A percentile compares a stretch with the other conserved stretches of the same genome.
These are phyloP conservation scores for Trichosanthes cucumerina DNA, from an alignment of 306 rosid species.

Conservation along the genomic window DNA sequence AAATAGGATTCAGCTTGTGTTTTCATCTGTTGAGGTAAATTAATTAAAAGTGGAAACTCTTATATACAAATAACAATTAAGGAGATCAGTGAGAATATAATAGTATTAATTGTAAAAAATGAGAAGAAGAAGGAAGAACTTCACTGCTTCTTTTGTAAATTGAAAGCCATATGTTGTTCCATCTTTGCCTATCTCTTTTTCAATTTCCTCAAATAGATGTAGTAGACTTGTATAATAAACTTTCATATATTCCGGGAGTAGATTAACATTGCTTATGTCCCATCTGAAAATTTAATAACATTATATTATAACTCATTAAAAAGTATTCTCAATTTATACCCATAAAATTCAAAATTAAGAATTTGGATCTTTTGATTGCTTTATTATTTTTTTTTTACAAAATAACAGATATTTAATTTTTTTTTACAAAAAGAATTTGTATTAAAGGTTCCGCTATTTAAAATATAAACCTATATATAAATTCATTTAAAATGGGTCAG, in stretches of 20 bases:
- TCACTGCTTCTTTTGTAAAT: constrained; percentile 16
- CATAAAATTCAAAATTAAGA: too few species aligned
- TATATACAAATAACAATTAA: neutral
- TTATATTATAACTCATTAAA: too few species aligned
- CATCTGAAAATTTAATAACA: constrained; percentile 9
- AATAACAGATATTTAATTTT: too few species aligned
- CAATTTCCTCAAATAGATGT: constrained; percentile 16
- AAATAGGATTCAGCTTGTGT: constrained; percentile 16
- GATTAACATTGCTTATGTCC: constrained; percentile 9
- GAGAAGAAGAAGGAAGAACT: neutral
- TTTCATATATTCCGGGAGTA: constrained; percentile 23
- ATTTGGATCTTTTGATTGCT: too few species aligned
- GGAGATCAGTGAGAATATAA: too few species aligned
- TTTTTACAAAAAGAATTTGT: too few species aligned
- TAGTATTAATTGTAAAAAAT: too few species aligned
- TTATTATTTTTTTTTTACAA: too few species aligned
- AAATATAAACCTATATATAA: too few species aligned
- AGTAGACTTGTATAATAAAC: neutral
- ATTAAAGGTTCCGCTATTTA: too few species aligned
- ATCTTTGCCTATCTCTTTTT: neutral
- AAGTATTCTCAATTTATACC: too few species aligned
- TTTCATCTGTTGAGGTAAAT: neutral
- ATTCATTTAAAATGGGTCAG: too few species aligned
- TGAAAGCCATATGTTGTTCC: constrained; percentile 5
- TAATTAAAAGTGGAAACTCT: neutral